phyloP scores from a whole-genome alignment of 1,139 yeast species.

The Zygosaccharomyces pseudobailii region DNA sequence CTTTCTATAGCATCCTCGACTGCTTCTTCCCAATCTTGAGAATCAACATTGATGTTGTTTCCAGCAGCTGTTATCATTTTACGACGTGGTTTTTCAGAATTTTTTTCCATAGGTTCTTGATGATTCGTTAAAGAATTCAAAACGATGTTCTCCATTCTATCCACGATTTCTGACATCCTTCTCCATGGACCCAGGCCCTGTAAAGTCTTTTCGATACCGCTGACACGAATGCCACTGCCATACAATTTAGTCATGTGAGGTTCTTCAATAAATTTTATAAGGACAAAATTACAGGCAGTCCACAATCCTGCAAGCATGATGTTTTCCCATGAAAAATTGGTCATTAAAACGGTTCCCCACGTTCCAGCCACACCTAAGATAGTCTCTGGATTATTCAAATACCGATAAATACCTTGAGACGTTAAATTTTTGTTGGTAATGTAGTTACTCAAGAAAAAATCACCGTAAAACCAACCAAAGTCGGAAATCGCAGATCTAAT shows the following conservation, averaged over 20 bases:
- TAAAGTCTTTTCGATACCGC: constrained; percentile 63
- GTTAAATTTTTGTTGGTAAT: constrained; percentile 46
- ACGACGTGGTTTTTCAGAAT: constrained; percentile 7
- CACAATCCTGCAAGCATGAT: constrained; percentile 56
- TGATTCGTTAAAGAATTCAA: constrained; percentile 18
- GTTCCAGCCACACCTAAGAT: constrained; percentile 77
- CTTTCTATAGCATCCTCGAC: constrained; percentile 22
- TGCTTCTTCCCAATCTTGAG: constrained; percentile 23
- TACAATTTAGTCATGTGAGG: constrained; percentile 76
- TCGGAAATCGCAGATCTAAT: constrained; percentile 74
- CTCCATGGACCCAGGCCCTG: constrained; percentile 34
- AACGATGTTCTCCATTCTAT: constrained; percentile 26
- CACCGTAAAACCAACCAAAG: constrained; percentile 90
- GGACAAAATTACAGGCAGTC: constrained; percentile 62
- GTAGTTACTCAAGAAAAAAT: constrained; percentile 63
- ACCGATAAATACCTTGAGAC: constrained; percentile 80
- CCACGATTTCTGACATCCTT: constrained; percentile 34
- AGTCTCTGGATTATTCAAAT: constrained; percentile 81
- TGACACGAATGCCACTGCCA: constrained; percentile 55
- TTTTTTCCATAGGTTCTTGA: constrained; percentile 8
- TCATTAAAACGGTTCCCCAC: constrained; percentile 69
- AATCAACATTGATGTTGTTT: neutral
- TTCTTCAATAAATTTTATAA: constrained; percentile 72
- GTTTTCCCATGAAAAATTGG: constrained; percentile 52
- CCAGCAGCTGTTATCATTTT: neutral